phyloP scores from a whole-genome alignment of 2,329 filamentous ascomycete genomes.

The Pseudonectria foliicola region DNA sequence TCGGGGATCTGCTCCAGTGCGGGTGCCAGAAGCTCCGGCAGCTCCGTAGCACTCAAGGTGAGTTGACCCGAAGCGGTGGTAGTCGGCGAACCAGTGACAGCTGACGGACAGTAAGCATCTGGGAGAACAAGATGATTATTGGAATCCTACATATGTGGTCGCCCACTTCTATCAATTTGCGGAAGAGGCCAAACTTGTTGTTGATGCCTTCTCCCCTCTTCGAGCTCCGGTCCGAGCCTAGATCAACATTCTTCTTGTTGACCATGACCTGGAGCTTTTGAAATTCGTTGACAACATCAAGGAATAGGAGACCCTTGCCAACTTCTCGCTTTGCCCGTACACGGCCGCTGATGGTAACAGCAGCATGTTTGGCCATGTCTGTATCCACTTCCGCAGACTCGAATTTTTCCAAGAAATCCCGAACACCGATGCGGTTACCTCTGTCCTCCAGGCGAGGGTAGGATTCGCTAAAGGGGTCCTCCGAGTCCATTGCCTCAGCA shows the following conservation, averaged over 20 bases:
- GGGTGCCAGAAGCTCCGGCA: conserved; percentile 70
- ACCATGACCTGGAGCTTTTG: conserved; percentile 69
- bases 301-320: conserved; percentile 74
- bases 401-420: conserved; percentile 28
- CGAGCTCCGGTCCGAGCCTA: conserved; percentile 1
- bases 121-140: conserved; percentile 11
- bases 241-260: conserved; percentile 49
- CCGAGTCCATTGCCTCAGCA: conserved; percentile 24
- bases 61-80: conserved; percentile 68
- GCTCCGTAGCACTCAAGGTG: conserved; percentile 58
- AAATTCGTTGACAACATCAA: conserved; percentile 71
- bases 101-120: conserved; percentile 34
- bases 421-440: conserved; percentile 23
- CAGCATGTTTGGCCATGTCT: conserved; percentile 17
- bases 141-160: conserved; percentile 70
- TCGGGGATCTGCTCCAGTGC: conserved; percentile 73
- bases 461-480: conserved; percentile 27
- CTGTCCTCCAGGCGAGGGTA: conserved; percentile 29
- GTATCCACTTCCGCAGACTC: no score
- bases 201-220: conserved; percentile 16
- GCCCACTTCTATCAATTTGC: conserved; percentile 64
- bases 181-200: conserved; percentile 50
- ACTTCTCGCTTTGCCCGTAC: conserved; percentile 63
- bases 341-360: conserved; percentile 49
- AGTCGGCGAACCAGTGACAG: conserved; percentile 63